These are phyloP conservation scores for Moelleriella libera DNA, from an alignment of 2,329 filamentous ascomycete genomes.

Conservation along the genomic window DNA sequence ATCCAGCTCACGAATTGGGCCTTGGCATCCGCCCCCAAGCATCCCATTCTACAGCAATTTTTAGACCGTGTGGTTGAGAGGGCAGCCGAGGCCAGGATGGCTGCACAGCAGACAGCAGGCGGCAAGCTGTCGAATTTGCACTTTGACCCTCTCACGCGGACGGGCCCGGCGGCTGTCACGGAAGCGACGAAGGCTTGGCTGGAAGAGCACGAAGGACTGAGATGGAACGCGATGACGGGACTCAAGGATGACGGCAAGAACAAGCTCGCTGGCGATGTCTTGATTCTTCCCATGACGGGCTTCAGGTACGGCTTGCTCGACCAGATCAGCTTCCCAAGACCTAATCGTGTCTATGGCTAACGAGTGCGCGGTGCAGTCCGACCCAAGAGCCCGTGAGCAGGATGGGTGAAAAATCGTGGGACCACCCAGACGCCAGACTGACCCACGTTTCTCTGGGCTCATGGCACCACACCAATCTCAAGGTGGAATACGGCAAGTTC, in stretches of 20 bases:
- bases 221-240: constrained; percentile 10
- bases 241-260: constrained; percentile 7
- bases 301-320: constrained; percentile 7
- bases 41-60: constrained; percentile 7
- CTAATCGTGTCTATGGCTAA: background rate
- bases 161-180: constrained; percentile 10
- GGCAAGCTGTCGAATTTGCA: background rate
- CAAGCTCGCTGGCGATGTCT: constrained; percentile 8
- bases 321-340: background rate
- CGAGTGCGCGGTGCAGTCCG: too few species aligned
- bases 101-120: background rate
- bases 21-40: constrained; percentile 8
- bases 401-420: constrained; percentile 9
- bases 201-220: constrained; percentile 5
- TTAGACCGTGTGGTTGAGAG: constrained; percentile 6
- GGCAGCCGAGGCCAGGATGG: constrained; percentile 1
- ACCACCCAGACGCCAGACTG: constrained; percentile 8
- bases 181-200: constrained; percentile 8
- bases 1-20: constrained; percentile 11
- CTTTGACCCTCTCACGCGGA: constrained; percentile 8
- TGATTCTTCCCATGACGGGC: constrained; percentile 9
- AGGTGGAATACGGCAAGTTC: constrained; percentile 9
- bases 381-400: constrained; percentile 6
- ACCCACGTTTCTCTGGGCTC: constrained; percentile 8
- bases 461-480: constrained; percentile 7